Evolutionary conservation across 345 rosid genomes (phyloP).

Genomic region (Pistacia integerrima): DNA sequence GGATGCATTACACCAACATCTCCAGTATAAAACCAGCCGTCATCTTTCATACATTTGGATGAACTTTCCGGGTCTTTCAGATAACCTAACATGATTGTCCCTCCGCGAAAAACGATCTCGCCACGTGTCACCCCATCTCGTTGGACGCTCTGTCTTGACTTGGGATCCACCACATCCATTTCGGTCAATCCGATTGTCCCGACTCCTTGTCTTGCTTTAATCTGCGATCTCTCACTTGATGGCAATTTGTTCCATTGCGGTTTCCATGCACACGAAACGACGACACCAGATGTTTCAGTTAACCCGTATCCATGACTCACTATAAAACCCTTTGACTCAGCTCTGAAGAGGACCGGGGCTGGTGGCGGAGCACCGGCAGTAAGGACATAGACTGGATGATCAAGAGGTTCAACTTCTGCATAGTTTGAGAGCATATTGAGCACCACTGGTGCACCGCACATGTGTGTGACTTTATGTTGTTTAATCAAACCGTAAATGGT

Average conservation of each 20-base stretch:
- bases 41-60: slow-evolving; percentile 15
- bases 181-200: slow-evolving; percentile 27
- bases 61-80: slow-evolving; percentile 33
- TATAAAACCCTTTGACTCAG: slow-evolving; percentile 33
- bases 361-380: slow-evolving; percentile 44
- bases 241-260: slow-evolving; percentile 34
- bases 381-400: slow-evolving; percentile 30
- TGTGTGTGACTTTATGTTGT: slow-evolving; percentile 34
- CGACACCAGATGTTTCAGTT: slow-evolving; percentile 37
- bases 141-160: slow-evolving; percentile 28
- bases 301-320: slow-evolving; percentile 45
- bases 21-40: slow-evolving; percentile 37
- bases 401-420: slow-evolving; percentile 4
- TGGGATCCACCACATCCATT: slow-evolving; percentile 29
- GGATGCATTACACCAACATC: slow-evolving; percentile 40
- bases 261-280: slow-evolving; percentile 35
- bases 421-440: slow-evolving; percentile 38
- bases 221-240: slow-evolving; percentile 16
- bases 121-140: slow-evolving; percentile 35
- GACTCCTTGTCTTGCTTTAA: slow-evolving; percentile 41
- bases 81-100: slow-evolving; percentile 34
- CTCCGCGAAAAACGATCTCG: slow-evolving; percentile 35
- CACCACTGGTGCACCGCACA: slow-evolving; percentile 44
- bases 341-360: slow-evolving; percentile 26
- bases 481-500: slow-evolving; percentile 27